These are phyloP conservation scores for Arabidopsis lyrata DNA, from an alignment of 441 rosid genomes.

Conservation along the genomic window DNA sequence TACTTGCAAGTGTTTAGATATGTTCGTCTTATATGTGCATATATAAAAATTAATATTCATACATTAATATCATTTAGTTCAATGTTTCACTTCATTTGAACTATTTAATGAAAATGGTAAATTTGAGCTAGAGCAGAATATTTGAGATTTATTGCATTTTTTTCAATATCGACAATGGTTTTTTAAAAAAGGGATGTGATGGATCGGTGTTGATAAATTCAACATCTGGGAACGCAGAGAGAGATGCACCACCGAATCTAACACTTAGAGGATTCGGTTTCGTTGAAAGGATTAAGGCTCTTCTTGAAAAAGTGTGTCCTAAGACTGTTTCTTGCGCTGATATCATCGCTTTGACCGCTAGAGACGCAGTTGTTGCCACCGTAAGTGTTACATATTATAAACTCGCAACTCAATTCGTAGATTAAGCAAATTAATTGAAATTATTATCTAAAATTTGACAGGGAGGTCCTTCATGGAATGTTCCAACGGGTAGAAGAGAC, in stretches of 20 bases:
- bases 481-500: slow-evolving; percentile 82
- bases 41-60: neutral
- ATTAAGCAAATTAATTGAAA: too few relatives aligned
- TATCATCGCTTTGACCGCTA: slow-evolving; percentile 62
- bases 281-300: slow-evolving; percentile 68
- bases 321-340: slow-evolving; percentile 83
- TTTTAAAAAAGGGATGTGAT: slow-evolving; percentile 80
- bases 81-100: too few relatives aligned
- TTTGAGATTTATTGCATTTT: neutral
- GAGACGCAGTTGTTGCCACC: slow-evolving; percentile 71
- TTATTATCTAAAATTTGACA: too few relatives aligned
- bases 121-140: slow-evolving; percentile 9
- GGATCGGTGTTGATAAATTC: slow-evolving; percentile 78
- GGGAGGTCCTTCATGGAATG: slow-evolving; percentile 89
- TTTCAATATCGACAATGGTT: neutral
- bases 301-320: slow-evolving; percentile 73
- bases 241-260: slow-evolving; percentile 60
- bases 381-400: slow-evolving; percentile 59
- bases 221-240: slow-evolving; percentile 69
- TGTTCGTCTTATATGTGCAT: neutral
- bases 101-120: neutral
- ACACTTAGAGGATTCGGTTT: slow-evolving; percentile 74
- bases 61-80: neutral
- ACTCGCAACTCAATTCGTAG: too few relatives aligned
- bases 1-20: neutral